These are phyloP conservation scores for Aspergillus alliaceus DNA, from an alignment of 2,329 filamentous ascomycete species.

Conservation along the genomic window DNA sequence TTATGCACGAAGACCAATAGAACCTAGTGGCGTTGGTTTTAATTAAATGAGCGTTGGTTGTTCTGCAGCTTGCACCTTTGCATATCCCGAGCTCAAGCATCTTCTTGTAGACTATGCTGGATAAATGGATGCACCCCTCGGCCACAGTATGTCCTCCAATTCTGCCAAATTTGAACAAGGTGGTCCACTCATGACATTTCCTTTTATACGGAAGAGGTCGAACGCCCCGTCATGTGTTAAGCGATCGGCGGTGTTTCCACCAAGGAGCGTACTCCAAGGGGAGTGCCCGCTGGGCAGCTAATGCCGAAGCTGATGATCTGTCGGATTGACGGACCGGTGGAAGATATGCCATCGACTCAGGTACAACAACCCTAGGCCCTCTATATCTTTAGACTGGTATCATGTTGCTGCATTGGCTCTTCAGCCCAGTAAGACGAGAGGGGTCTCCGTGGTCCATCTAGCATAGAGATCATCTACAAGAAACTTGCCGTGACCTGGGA, in stretches of 20 bases:
- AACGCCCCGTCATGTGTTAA: not conserved
- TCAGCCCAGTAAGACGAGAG: not conserved
- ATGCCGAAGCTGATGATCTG: not conserved
- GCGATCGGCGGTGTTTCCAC: not conserved
- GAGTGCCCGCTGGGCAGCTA: conserved; percentile 7
- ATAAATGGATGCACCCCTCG: not conserved
- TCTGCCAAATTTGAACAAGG: not conserved
- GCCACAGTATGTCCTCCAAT: not conserved
- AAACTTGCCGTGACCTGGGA: conserved; percentile 23
- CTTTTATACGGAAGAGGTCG: not conserved
- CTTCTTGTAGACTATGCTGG: not conserved
- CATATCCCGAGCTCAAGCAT: not conserved
- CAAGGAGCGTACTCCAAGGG: not conserved
- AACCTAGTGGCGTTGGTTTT: not conserved
- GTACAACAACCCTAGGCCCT: not conserved
- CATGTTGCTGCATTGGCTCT: conserved; percentile 1
- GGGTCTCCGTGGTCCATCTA: conserved; percentile 5
- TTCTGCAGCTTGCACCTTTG: not conserved
- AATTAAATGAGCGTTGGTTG: not conserved
- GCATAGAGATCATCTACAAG: conserved; percentile 9
- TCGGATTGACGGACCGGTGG: conserved; percentile 24
- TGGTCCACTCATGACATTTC: not conserved
- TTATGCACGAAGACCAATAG: not conserved
- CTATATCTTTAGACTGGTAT: conserved; percentile 11
- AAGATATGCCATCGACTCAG: not conserved